Evolutionary conservation across 495 filamentous ascomycete species (phyloP).

Genomic region (Penicillium verhagenii): DNA sequence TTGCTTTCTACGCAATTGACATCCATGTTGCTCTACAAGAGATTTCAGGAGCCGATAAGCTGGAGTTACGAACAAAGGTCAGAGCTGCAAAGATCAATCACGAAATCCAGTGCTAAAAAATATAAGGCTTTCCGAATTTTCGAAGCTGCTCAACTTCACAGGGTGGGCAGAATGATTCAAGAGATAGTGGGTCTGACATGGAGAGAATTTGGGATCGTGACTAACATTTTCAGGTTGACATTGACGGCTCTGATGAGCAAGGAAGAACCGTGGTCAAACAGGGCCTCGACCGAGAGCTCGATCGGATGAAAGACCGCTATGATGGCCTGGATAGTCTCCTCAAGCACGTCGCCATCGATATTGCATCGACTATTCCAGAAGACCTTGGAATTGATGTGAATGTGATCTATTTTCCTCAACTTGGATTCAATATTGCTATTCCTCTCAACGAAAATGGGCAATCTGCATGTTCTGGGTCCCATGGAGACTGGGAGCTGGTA

Average conservation of each 20-base stretch:
- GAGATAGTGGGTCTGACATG: slow-evolving; percentile 49
- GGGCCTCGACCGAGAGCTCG: slow-evolving; percentile 73
- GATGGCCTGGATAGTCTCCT: slow-evolving; percentile 74
- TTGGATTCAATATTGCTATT: slow-evolving; percentile 85
- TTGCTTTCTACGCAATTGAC: slow-evolving; percentile 65
- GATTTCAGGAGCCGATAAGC: slow-evolving; percentile 51
- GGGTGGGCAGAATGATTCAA: slow-evolving; percentile 67
- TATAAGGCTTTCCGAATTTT: slow-evolving; percentile 41
- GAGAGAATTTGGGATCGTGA: background rate
- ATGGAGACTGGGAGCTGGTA: slow-evolving; percentile 69
- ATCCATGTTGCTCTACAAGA: slow-evolving; percentile 66
- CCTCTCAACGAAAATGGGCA: slow-evolving; percentile 59
- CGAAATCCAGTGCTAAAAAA: slow-evolving; percentile 6
- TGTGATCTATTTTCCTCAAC: slow-evolving; percentile 83
- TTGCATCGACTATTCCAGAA: slow-evolving; percentile 62
- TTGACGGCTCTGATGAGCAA: slow-evolving; percentile 72
- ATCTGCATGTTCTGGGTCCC: slow-evolving; percentile 64
- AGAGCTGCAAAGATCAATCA: background rate
- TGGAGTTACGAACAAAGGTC: slow-evolving; percentile 62
- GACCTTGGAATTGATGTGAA: slow-evolving; percentile 63
- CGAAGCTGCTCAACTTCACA: slow-evolving; percentile 53
- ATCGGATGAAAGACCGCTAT: slow-evolving; percentile 73
- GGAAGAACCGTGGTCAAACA: slow-evolving; percentile 70
- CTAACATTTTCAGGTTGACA: slow-evolving; percentile 63
- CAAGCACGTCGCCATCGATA: slow-evolving; percentile 58